Conservation (phyloP, 176 grass and related monocot species). For the Aechmea fasciata region DNA sequence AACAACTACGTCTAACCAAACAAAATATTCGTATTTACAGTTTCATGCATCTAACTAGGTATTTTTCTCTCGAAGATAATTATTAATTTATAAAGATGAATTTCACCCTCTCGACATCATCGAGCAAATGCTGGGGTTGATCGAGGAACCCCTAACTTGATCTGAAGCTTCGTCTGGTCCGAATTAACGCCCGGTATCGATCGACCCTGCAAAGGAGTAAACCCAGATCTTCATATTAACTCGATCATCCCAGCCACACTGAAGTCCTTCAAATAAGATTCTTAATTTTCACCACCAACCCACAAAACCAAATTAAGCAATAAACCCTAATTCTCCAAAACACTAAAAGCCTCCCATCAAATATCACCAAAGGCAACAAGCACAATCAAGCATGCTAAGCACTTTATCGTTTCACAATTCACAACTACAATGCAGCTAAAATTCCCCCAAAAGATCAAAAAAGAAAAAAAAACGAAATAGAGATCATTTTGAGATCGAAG, state of each 20-base stretch:
- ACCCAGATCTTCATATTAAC: neutral
- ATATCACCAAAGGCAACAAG: neutral
- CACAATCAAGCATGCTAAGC: neutral
- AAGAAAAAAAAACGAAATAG: too few relatives aligned
- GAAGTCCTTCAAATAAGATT: too few relatives aligned
- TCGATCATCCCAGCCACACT: neutral
- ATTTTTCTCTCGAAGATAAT: too few relatives aligned
- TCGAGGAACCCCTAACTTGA: conserved; percentile 73
- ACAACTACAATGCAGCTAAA: too few relatives aligned
- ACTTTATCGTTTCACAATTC: too few relatives aligned
- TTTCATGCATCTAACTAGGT: too few relatives aligned
- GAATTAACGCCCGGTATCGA: conserved; percentile 90
- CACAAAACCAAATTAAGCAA: neutral
- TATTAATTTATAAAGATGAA: conserved; percentile 35
- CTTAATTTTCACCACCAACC: too few relatives aligned
- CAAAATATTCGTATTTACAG: too few relatives aligned
- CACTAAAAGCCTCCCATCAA: neutral
- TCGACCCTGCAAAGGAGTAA: conserved; percentile 36
- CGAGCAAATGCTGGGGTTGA: conserved; percentile 66
- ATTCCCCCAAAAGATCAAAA: too few relatives aligned
- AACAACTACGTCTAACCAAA: too few relatives aligned
- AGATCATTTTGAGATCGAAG: too few relatives aligned
- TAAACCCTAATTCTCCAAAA: neutral
- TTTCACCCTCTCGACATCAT: conserved; percentile 59
- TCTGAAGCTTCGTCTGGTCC: conserved; percentile 95